A percentile compares a stretch with the other conserved stretches of the same genome.
phyloP scores from a whole-genome alignment of 805 yeast genomes.

The Hanseniaspora meyeri region DNA sequence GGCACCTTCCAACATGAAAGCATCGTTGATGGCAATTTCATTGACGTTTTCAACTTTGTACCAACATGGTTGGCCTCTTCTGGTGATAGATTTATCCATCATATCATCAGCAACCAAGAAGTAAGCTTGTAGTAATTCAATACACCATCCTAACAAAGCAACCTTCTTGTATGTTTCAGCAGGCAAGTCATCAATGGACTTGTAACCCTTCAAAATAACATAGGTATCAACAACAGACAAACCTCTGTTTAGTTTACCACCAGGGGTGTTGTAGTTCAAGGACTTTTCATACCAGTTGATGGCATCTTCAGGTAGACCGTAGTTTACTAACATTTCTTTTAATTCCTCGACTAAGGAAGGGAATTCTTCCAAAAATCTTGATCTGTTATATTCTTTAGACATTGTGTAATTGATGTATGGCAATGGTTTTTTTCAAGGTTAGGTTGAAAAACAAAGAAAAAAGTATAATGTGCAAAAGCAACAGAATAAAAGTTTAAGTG shows the following conservation, averaged over 20 bases:
- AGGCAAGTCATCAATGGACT: slow-evolving; percentile 44
- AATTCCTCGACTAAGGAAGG: slow-evolving; percentile 70
- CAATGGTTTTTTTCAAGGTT: too few species aligned
- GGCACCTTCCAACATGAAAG: slow-evolving; percentile 93
- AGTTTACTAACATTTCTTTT: slow-evolving; percentile 43
- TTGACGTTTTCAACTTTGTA: slow-evolving; percentile 68
- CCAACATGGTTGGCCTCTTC: slow-evolving; percentile 99
- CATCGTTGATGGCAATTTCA: slow-evolving; percentile 91
- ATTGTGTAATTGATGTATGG: slow-evolving; percentile 6
- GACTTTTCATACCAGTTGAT: slow-evolving; percentile 67
- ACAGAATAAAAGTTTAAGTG: too few species aligned
- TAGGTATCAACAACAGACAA: slow-evolving; percentile 89
- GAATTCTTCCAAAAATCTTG: slow-evolving; percentile 53
- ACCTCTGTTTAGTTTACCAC: slow-evolving; percentile 95
- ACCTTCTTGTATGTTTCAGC: slow-evolving; percentile 67
- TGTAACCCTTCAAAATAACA: slow-evolving; percentile 57
- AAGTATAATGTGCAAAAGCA: too few species aligned
- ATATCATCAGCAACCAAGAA: slow-evolving; percentile 96
- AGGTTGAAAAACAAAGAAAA: too few species aligned
- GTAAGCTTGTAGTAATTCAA: slow-evolving; percentile 89
- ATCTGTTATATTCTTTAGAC: slow-evolving; percentile 29
- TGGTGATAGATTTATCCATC: slow-evolving; percentile 92
- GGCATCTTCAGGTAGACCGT: slow-evolving; percentile 80
- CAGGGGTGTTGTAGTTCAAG: slow-evolving; percentile 79
- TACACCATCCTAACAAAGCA: slow-evolving; percentile 87